Base-by-base conservation (phyloP, 441 rosid species). In the Brassica balearica region DNA sequence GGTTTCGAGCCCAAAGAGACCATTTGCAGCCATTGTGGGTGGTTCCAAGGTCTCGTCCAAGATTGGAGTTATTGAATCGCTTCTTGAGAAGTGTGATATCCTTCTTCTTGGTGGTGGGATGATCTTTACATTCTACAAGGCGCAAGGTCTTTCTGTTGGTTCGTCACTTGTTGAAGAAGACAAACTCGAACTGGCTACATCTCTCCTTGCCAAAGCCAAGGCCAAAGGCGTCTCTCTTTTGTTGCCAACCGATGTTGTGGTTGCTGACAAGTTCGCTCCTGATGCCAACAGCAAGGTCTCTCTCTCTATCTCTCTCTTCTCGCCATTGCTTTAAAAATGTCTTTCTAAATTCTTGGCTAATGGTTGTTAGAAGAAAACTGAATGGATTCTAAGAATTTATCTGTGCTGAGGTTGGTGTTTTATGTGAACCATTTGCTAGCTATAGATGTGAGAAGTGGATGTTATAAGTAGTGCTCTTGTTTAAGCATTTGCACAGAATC, bases 1-100 rank as follows among this genome's bases (percentile, higher is more conserved):
- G 10, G 94, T 93, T 75, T 87, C 95, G 69, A 88, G 1, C 87
- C 96, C 96, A 69, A 91, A 91, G 86, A 88, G 92, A 80, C 96
- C 98, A 69, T 93, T 93, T 65, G 96, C 98, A 79, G 91, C 96
- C 25, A 91, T 93, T 34, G 96, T 91, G 3, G 98, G 96, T 77
- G 98, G 96, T 81, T 93, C 98, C 14, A 91, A 91, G 87, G 98
- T 93, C 74, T 93, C 92, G 19, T 91, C 98, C 23, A 93, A 93
- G 90, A 93, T 91, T 69, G 95, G 95, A 82, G 98, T 91, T 61
- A 90, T 93, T 10, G 98, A 93, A 60, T 93, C 96, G 9, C 98
- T 93, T 69, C 85, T 93, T 8, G 98, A 89, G 82, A 91, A 85
- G 86, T 84, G 89, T 77, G 95, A 93, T 70, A 89, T 91, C 41